phyloP scores from a whole-genome alignment of 202 grass and related monocot genomes.

The Saccharum hybrid region DNA sequence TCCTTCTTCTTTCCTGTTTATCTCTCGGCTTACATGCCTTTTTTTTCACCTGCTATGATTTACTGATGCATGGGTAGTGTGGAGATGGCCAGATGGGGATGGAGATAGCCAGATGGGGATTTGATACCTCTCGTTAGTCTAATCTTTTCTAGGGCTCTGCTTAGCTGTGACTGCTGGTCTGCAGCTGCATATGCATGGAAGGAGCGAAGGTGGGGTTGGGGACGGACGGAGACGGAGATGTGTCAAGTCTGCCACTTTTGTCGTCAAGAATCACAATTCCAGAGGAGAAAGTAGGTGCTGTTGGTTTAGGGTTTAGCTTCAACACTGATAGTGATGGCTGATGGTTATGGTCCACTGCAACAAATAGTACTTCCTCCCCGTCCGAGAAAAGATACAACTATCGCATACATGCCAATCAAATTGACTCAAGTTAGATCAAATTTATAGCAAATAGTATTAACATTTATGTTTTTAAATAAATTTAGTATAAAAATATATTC shows the following conservation, averaged over 20 bases:
- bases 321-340: constrained; percentile 6
- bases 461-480: too few species aligned
- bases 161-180: background rate
- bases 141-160: constrained; percentile 14
- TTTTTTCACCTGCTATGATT: constrained; percentile 5
- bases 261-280: constrained; percentile 30
- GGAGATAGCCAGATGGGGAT: constrained; percentile 6
- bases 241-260: background rate
- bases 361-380: too few species aligned
- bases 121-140: constrained; percentile 21
- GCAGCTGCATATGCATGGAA: constrained; percentile 28
- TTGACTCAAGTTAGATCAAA: too few species aligned
- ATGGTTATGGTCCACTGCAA: constrained; percentile 11
- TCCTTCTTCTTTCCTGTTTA: background rate
- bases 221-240: constrained; percentile 14
- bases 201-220: constrained; percentile 15
- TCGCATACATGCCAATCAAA: too few species aligned
- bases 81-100: background rate
- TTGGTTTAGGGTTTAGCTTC: too few species aligned
- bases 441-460: too few species aligned
- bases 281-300: background rate
- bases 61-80: constrained; percentile 15
- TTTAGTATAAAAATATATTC: too few species aligned
- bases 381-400: too few species aligned
- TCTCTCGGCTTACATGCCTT: constrained; percentile 5